Percentiles rank a stretch among this genome's conserved stretches.
Conservation (phyloP, 257 asterid species). For the Nemophila menziesii region DNA sequence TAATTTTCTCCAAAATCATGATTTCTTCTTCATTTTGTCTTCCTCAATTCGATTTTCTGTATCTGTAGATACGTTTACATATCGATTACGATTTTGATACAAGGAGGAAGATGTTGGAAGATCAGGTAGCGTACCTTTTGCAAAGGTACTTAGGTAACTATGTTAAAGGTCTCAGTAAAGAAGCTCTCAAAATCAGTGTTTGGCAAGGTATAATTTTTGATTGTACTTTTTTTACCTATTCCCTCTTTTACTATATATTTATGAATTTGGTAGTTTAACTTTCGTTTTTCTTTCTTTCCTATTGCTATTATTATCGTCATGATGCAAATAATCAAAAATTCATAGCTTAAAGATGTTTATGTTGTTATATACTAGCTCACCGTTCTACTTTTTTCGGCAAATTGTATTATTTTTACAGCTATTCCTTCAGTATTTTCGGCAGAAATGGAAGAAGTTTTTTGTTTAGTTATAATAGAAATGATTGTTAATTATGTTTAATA, state of each 20-base stretch:
- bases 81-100: not conserved
- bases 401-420: not conserved
- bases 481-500: too few relatives aligned
- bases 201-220: conserved; percentile 61
- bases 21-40: not conserved
- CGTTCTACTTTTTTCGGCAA: not conserved
- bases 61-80: not conserved
- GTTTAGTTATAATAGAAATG: not conserved
- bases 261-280: not conserved
- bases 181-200: conserved; percentile 95
- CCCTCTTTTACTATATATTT: not conserved
- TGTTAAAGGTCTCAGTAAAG: conserved; percentile 88
- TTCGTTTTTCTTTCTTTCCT: not conserved
- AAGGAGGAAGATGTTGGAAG: conserved; percentile 72
- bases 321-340: too few relatives aligned
- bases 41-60: not conserved
- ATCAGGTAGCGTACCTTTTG: conserved; percentile 85
- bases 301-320: not conserved
- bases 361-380: not conserved
- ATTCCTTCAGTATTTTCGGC: not conserved
- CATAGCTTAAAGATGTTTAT: not conserved
- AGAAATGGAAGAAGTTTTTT: not conserved
- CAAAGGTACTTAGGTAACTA: conserved; percentile 92
- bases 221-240: not conserved
- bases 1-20: too few relatives aligned